Evolutionary conservation across 2,329 filamentous ascomycete species (phyloP).

Genomic region (Penicillium sp.): DNA sequence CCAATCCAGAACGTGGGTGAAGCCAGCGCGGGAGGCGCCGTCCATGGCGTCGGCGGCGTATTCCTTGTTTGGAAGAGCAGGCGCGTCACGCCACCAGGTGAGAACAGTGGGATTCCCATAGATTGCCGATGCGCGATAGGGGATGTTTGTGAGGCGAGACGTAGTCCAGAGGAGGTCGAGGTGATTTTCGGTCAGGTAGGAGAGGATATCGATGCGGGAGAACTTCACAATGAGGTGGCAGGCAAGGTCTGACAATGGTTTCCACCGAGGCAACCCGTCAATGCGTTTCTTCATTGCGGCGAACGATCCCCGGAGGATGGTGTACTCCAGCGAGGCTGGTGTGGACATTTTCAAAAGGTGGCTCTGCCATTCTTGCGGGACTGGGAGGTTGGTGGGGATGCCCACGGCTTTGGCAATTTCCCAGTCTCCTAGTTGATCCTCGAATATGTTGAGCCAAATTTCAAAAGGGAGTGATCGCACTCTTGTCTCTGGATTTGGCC

Average conservation of each 20-base stretch:
- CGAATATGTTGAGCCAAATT: constrained; percentile 85
- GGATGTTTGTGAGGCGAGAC: constrained; percentile 77
- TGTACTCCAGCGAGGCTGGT: constrained; percentile 78
- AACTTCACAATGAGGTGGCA: constrained; percentile 93
- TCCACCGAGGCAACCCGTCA: constrained; percentile 66
- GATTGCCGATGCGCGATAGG: constrained; percentile 83
- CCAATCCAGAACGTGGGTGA: constrained; percentile 84
- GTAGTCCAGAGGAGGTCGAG: constrained; percentile 82
- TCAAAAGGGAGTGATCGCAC: constrained; percentile 68
- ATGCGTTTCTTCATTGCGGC: constrained; percentile 73
- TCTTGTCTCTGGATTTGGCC: constrained; percentile 24
- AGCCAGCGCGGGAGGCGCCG: constrained; percentile 81
- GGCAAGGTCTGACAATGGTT: constrained; percentile 75
- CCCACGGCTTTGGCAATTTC: constrained; percentile 80
- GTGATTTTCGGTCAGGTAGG: constrained; percentile 67
- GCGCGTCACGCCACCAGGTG: constrained; percentile 86
- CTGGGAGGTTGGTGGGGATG: constrained; percentile 74
- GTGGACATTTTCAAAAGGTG: constrained; percentile 66
- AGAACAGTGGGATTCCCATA: constrained; percentile 83
- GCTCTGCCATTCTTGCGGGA: constrained; percentile 71
- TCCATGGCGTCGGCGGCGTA: constrained; percentile 85
- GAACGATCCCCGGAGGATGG: constrained; percentile 72
- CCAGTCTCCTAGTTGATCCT: constrained; percentile 79
- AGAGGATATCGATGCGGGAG: constrained; percentile 75
- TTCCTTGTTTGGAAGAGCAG: constrained; percentile 80